phyloP scores from a whole-genome alignment of 2,329 filamentous ascomycete genomes.

The Paecilomyces fulvus region DNA sequence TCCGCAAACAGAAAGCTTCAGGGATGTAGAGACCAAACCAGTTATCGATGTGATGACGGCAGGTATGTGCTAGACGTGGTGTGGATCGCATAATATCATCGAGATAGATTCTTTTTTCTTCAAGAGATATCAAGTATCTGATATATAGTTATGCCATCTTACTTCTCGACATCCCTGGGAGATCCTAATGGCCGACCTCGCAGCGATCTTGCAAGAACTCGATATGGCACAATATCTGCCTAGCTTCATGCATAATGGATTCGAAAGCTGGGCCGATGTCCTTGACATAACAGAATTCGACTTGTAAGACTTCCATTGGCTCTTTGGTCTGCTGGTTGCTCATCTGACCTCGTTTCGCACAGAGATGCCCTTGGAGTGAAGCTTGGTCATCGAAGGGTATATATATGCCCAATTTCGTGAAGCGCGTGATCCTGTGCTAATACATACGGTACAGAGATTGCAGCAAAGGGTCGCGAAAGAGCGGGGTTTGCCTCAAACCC shows the following conservation, averaged over 20 bases:
- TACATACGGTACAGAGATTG: background rate
- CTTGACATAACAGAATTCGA: constrained; percentile 6
- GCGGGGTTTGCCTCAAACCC: background rate
- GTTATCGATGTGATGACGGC: background rate
- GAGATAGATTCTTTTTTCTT: background rate
- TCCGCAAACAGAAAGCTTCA: background rate
- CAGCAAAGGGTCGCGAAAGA: constrained; percentile 6
- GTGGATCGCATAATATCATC: background rate
- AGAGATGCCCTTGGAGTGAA: constrained; percentile 6
- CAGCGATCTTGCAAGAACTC: constrained; percentile 3
- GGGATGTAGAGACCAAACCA: background rate
- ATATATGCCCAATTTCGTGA: background rate
- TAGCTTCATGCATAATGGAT: constrained; percentile 5
- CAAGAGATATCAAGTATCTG: background rate
- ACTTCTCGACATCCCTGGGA: background rate
- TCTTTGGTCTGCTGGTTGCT: background rate
- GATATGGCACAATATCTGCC: constrained; percentile 5
- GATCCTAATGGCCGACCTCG: constrained; percentile 3
- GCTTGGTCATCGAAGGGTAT: constrained; percentile 4
- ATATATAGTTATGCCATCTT: constrained; percentile 1
- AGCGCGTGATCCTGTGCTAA: background rate
- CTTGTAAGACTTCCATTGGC: constrained; percentile 1
- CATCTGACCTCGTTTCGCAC: background rate
- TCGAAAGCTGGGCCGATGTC: constrained; percentile 6
- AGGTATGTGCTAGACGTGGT: background rate